Base-by-base conservation (phyloP, 768 basidiomycete species). In the Collybia sp. region DNA sequence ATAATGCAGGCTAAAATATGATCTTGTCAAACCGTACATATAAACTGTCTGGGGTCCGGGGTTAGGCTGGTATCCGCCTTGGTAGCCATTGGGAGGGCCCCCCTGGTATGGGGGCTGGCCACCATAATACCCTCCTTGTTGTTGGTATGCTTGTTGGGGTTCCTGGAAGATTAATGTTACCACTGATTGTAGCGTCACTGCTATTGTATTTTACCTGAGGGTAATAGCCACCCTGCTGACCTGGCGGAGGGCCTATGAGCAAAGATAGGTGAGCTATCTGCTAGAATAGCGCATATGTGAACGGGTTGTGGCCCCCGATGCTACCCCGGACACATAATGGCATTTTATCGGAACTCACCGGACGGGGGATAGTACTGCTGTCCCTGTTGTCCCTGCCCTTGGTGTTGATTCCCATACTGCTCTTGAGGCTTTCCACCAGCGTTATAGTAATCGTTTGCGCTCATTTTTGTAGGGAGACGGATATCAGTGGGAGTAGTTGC, bases 31-130 rank as follows among this genome's bases (percentile, higher is more conserved):
- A 31, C 74, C 86, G 53, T 58, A 89, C 88, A 89, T 85, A 58
- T 88, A 86, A 43, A 91, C 82, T 0, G 84, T 82, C 61, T 91
- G 88, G 13, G 89, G 88, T n/a, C 51, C 59, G 12, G 69, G 71
- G 44, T 75, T 69, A 9, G 70, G 65, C 38, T 69, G 72, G 53
- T 80, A 37, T n/a, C 35, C 35, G 10, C 35, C 35, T 37, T 37
- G 35, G 25, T 25, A 25, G 3, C 25, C 25, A 4, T 25, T 3
- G 25, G 66, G 66, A 17, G 66, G 64, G 20, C 59, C 58, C 6
- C 65, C 66, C 42, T 67, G 65, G 16, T 66, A 71, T 38, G 25
- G 25, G 25, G 25, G 25, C 8, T 70, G 73, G 13, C 68, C 65
- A 20, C 63, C 60, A 32, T 66, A 61, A 36, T 25, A 25, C 25